phyloP scores from a whole-genome alignment of 1,284 basidiomycete species.

The Pseudozyma sp. region DNA sequence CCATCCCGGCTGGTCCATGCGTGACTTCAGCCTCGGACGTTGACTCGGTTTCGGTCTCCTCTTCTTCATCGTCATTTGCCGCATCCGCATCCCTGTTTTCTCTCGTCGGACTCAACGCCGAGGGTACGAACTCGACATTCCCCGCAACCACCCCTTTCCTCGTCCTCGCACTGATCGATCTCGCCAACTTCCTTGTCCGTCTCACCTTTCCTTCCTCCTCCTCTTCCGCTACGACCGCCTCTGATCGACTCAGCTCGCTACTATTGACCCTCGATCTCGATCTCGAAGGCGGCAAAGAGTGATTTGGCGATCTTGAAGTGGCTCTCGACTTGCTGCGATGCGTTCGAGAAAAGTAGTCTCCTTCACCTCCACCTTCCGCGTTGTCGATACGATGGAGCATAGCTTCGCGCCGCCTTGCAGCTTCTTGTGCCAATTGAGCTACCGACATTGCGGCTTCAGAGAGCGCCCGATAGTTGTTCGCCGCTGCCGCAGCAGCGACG shows the following conservation, averaged over 20 bases:
- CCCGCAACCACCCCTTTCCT: constrained; percentile 1
- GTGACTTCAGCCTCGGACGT: constrained; percentile 7
- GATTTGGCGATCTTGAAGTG: constrained; percentile 18
- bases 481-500: constrained; percentile 9
- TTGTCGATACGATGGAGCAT: constrained; percentile 25
- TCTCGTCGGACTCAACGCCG: constrained; percentile 31
- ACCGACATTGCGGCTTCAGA: constrained; percentile 52
- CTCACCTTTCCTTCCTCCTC: background rate
- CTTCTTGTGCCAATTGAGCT: constrained; percentile 53
- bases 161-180: constrained; percentile 7
- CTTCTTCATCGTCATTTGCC: constrained; percentile 1
- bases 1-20: constrained; percentile 10
- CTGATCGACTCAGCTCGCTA: constrained; percentile 13
- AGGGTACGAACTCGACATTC: constrained; percentile 26
- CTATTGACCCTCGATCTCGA: constrained; percentile 34
- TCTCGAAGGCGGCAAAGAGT: constrained; percentile 17
- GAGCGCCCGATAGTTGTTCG: constrained; percentile 48
- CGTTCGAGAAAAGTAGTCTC: constrained; percentile 36
- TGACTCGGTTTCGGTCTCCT: constrained; percentile 22
- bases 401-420: constrained; percentile 29
- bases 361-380: constrained; percentile 12
- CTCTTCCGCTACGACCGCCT: background rate
- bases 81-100: constrained; percentile 27
- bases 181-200: constrained; percentile 13
- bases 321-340: constrained; percentile 31